Conservation (phyloP, 2,329 filamentous ascomycete genomes). For the Trichoderma koningii region DNA sequence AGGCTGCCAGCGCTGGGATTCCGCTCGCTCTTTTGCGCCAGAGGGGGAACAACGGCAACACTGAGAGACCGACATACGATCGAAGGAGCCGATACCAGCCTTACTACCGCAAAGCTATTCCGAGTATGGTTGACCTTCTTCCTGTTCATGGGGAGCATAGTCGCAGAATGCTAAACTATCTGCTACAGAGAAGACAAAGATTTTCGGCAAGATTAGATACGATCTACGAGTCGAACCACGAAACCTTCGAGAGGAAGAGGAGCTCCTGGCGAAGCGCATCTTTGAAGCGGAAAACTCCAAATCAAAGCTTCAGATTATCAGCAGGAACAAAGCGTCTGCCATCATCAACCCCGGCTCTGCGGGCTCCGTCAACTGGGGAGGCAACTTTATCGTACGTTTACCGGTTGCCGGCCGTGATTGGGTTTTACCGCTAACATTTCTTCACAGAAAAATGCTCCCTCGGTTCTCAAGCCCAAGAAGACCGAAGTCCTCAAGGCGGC, state of each 20-base stretch:
- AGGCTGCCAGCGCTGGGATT: conserved; percentile 60
- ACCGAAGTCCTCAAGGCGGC: conserved; percentile 77
- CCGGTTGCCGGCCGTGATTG: neutral
- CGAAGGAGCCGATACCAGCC: conserved; percentile 54
- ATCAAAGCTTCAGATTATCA: conserved; percentile 53
- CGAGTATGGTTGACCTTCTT: conserved; percentile 57
- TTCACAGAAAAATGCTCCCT: conserved; percentile 55
- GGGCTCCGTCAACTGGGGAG: conserved; percentile 43
- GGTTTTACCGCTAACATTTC: conserved; percentile 2
- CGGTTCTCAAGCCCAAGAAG: conserved; percentile 59
- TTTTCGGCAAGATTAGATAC: conserved; percentile 71
- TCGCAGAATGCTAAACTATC: conserved; percentile 31
- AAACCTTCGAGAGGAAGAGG: conserved; percentile 68
- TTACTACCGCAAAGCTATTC: conserved; percentile 71
- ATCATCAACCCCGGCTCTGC: conserved; percentile 58
- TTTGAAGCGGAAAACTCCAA: conserved; percentile 53
- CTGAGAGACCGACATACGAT: conserved; percentile 50
- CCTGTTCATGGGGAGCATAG: no score
- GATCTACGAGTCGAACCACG: conserved; percentile 76
- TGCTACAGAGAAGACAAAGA: conserved; percentile 71
- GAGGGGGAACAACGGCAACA: conserved; percentile 19
- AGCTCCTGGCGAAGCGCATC: conserved; percentile 61
- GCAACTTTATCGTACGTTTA: conserved; percentile 59
- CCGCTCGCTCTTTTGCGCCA: conserved; percentile 56
- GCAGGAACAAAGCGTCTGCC: conserved; percentile 52